phyloP scores from a whole-genome alignment of 768 basidiomycete species.

The Boletellus sp. region DNA sequence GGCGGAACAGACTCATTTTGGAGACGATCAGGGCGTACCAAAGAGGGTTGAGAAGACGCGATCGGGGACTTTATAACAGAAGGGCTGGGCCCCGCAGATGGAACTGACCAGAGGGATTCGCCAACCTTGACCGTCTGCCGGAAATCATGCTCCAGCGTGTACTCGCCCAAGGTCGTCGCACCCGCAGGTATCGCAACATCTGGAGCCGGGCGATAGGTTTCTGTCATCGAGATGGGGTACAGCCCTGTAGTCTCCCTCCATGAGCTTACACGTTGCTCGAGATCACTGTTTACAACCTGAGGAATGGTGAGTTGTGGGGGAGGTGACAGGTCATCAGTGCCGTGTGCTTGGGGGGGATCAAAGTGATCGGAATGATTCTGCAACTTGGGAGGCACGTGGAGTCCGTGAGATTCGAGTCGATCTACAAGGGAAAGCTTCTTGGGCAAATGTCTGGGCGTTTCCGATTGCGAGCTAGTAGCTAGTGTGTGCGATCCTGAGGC shows the following conservation, averaged over 20 bases:
- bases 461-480: conserved; percentile 19
- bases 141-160: conserved; percentile 11
- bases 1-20: conserved; percentile 51
- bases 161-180: conserved; percentile 19
- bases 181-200: conserved; percentile 11
- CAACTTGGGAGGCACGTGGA: conserved; percentile 34
- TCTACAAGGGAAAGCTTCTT: conserved; percentile 68
- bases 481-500: conserved; percentile 17
- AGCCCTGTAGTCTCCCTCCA: conserved; percentile 62
- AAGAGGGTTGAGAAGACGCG: conserved; percentile 41
- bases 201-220: conserved; percentile 22
- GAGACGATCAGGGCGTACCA: conserved; percentile 53
- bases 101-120: conserved; percentile 64
- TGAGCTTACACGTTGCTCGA: conserved; percentile 56
- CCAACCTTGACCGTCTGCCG: conserved; percentile 38
- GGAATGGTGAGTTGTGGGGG: conserved; percentile 62
- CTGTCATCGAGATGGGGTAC: conserved; percentile 45
- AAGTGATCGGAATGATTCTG: conserved; percentile 9
- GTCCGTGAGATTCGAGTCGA: conserved; percentile 47
- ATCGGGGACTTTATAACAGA: conserved; percentile 38
- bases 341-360: conserved; percentile 16
- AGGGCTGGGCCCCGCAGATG: conserved; percentile 56
- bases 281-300: conserved; percentile 44
- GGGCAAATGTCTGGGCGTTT: conserved; percentile 50
- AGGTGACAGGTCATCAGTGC: conserved; percentile 48